Base-by-base conservation (phyloP, 2,329 filamentous ascomycete genomes). In the Aspergillus chevalieri region DNA sequence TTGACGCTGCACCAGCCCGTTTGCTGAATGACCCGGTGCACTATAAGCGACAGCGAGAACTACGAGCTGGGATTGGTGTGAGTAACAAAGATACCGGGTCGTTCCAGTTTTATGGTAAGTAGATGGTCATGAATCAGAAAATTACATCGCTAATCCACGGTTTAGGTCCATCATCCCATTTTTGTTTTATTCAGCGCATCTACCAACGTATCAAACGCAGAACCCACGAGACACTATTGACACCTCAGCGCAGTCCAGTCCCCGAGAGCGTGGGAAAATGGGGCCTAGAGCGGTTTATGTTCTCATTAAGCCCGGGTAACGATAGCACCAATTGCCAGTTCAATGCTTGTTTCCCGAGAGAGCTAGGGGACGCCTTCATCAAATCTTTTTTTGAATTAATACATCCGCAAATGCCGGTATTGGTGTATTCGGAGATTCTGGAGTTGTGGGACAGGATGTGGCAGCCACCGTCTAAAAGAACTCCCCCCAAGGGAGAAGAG, bases 101-200 rank as follows among this genome's bases (percentile, higher is more conserved):
- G 8, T 56, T 56, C 22, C 54, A 56, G 24, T 56, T 56, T 48
- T 54, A 52, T 12, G 54, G 53, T 56, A 39, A 26, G 24, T 26
- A 26, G 7, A 26, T 9, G 6, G 24, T 3, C 8, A 26, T 8
- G 24, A 3, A 10, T 10, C 7, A 28, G 26, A 28, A 28, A 28
- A 9, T 28, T 9, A 28, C 8, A 28, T 9, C 26, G 8, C 26
- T 28, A 28, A 28, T 28, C 8, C 7, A 21, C 21, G 7, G 26
- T 28, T 9, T 10, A 56, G 54, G 54, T 2, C 54, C 54, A 4
- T 56, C 54, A 1, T 56, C 54, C 3, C 45, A 50, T 6, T 56
- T 52, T 28, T 49, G 46, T 19, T 56, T 56, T 28, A 47, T 56
- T 3, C 50, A 56, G 22, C 48, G 54, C 6, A 43, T 54, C 5